These are phyloP conservation scores for Aphanomyces astaci DNA, from an alignment of 352 stramenopile genomes.

Conservation along the genomic window DNA sequence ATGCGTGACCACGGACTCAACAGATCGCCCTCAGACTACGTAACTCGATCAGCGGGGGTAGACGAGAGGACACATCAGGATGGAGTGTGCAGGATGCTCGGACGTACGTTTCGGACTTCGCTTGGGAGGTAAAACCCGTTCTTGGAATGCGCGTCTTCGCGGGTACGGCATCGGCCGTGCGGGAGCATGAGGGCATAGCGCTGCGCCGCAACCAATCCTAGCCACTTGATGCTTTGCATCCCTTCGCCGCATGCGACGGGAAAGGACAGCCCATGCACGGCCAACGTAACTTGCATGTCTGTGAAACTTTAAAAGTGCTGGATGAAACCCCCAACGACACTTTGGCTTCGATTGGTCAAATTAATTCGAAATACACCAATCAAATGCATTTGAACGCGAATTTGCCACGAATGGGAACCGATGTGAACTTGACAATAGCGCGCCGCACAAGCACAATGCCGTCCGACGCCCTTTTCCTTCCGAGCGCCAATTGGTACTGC, in stretches of 20 bases:
- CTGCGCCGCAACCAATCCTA: constrained; percentile 70
- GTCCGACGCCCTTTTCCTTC: constrained; percentile 22
- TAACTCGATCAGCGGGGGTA: background rate
- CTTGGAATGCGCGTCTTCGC: constrained; percentile 64
- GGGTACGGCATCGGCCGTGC: constrained; percentile 61
- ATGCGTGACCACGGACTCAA: constrained; percentile 47
- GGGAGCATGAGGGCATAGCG: constrained; percentile 57
- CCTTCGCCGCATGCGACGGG: constrained; percentile 70
- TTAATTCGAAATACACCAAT: background rate
- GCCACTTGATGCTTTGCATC: constrained; percentile 69
- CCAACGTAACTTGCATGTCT: constrained; percentile 52
- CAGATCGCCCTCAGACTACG: constrained; percentile 35
- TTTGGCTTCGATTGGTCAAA: background rate
- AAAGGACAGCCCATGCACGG: constrained; percentile 64
- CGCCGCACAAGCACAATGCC: background rate
- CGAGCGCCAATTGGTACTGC: constrained; percentile 73
- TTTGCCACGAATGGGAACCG: background rate
- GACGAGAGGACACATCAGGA: background rate
- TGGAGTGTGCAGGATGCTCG: background rate
- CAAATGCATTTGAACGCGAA: background rate
- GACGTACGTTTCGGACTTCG: constrained; percentile 28
- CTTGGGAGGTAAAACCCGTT: constrained; percentile 75
- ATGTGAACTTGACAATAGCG: background rate
- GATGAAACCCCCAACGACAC: background rate
- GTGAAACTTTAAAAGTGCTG: background rate